phyloP scores from a whole-genome alignment of 352 stramenopile genomes.

The Pythium utonaiense region DNA sequence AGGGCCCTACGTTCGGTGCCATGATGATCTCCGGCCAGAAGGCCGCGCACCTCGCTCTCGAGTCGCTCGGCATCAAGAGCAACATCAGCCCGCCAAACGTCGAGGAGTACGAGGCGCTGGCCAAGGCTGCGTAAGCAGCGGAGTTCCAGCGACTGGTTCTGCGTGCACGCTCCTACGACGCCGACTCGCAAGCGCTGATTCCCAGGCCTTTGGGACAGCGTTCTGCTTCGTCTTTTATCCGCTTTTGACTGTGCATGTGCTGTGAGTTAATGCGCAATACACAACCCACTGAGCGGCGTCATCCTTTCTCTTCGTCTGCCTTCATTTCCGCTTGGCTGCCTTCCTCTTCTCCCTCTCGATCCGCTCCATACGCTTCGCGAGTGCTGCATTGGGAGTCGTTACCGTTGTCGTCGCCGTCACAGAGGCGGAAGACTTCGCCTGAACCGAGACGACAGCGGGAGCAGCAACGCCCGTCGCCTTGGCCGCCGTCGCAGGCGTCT shows the following conservation, averaged over 20 bases:
- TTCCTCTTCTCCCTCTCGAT: conserved; percentile 22
- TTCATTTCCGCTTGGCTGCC: conserved; percentile 6
- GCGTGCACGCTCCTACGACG: too few species aligned
- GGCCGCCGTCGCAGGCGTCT: not conserved
- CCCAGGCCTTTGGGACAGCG: not conserved
- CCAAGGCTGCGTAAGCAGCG: conserved; percentile 38
- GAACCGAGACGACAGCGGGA: not conserved
- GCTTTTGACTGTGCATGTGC: not conserved
- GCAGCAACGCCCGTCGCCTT: not conserved
- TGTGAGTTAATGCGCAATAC: conserved; percentile 1
- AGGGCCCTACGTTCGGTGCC: conserved; percentile 55
- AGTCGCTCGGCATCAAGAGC: conserved; percentile 60
- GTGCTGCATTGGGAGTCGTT: not conserved
- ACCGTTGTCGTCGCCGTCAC: too few species aligned
- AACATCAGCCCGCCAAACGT: conserved; percentile 36
- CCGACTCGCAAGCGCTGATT: not conserved
- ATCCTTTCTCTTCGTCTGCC: not conserved
- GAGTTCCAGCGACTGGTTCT: too few species aligned
- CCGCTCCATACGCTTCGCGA: conserved; percentile 19
- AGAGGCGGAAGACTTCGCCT: not conserved
- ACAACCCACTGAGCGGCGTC: not conserved
- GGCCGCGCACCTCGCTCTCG: conserved; percentile 51
- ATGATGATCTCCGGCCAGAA: conserved; percentile 75
- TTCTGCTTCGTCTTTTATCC: not conserved
- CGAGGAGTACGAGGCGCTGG: conserved; percentile 31